These are phyloP conservation scores for Coniella vitis DNA, from an alignment of 2,329 filamentous ascomycete species.

Conservation along the genomic window DNA sequence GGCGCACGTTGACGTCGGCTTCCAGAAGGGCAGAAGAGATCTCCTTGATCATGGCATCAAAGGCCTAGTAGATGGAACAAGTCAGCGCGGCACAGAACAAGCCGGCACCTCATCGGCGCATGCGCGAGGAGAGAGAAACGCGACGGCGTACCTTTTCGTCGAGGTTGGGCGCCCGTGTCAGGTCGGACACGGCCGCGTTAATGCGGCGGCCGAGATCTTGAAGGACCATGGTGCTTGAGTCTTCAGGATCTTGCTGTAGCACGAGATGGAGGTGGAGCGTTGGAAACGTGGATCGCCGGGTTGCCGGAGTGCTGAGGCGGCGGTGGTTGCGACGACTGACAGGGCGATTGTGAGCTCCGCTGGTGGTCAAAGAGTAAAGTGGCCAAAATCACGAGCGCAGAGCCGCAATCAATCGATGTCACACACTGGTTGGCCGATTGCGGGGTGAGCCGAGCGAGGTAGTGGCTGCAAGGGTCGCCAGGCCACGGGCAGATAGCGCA, in stretches of 20 bases:
- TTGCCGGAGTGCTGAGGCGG: not conserved
- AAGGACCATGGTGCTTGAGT: conserved; percentile 69
- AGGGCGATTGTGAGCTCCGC: not conserved
- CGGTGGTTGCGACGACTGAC: not conserved
- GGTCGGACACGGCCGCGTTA: conserved; percentile 89
- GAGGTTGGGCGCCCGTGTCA: conserved; percentile 85
- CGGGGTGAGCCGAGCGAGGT: no score
- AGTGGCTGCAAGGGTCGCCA: no score
- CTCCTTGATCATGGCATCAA: conserved; percentile 97
- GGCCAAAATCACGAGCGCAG: not conserved
- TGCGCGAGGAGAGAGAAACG: not conserved
- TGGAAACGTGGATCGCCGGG: not conserved
- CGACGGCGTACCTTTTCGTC: conserved; percentile 72
- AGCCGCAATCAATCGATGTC: not conserved
- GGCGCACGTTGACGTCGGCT: conserved; percentile 93
- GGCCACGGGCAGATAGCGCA: no score
- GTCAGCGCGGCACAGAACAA: conserved; percentile 27
- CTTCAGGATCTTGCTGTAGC: not conserved
- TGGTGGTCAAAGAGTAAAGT: not conserved
- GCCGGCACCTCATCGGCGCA: conserved; percentile 1
- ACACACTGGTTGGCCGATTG: not conserved
- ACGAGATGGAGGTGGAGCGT: no score
- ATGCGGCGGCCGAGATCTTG: conserved; percentile 98
- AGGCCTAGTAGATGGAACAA: conserved; percentile 52
- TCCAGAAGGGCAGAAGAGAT: conserved; percentile 93